Evolutionary conservation across 495 filamentous ascomycete species (phyloP).

Genomic region (Lindgomyces ingoldianus): DNA sequence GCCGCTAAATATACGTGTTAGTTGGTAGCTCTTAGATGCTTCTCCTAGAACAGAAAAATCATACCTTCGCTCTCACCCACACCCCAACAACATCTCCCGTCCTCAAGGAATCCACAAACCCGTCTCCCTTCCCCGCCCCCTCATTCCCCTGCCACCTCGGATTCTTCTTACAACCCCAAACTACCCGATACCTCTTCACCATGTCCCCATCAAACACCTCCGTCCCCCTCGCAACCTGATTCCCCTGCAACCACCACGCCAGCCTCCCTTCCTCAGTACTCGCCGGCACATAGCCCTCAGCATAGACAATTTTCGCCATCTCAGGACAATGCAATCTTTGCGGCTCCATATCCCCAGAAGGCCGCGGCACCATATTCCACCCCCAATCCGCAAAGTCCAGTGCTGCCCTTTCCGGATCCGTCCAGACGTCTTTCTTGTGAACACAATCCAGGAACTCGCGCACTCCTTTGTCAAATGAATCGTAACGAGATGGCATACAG

Average conservation of each 20-base stretch:
- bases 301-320: not conserved
- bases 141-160: not conserved
- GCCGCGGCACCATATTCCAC: not conserved
- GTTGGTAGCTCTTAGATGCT: not conserved
- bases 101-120: slow-evolving; percentile 5
- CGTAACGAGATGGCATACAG: not conserved
- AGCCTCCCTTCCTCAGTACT: not conserved
- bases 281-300: not conserved
- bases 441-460: not conserved
- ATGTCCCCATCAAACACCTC: slow-evolving; percentile 9
- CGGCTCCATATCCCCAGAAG: not conserved
- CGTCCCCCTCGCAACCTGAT: slow-evolving; percentile 5
- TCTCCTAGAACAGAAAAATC: not conserved
- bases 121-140: slow-evolving; percentile 10
- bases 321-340: not conserved
- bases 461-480: not conserved
- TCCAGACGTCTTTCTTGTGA: not conserved
- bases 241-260: slow-evolving; percentile 15
- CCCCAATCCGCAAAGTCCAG: not conserved
- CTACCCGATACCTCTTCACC: slow-evolving; percentile 16
- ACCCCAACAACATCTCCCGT: slow-evolving; percentile 4
- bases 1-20: not conserved
- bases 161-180: slow-evolving; percentile 7
- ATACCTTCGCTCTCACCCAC: slow-evolving; percentile 16
- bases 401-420: not conserved